Evolutionary conservation across 306 rosid genomes (phyloP), one percentile per base, ranked within the genome.

Genomic region (Prunus persica): DNA sequence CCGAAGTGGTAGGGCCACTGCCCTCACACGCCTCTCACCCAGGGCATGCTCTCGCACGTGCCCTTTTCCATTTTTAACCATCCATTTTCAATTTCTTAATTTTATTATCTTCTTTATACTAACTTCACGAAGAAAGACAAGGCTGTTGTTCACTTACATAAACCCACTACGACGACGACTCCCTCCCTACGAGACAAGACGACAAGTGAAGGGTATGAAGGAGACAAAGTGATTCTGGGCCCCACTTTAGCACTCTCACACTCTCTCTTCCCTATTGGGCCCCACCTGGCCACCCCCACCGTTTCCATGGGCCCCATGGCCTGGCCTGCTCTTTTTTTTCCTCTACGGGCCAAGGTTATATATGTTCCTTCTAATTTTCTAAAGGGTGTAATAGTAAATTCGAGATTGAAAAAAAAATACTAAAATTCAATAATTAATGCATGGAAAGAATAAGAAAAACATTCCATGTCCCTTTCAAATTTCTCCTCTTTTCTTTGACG

Each of bases 181-280:
- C 38, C n/a, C 38, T 32, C 38, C n/a, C 34, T 6, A 28, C 11
- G 3, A 32, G 73, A 57, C 65, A 65, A 83, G 69, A 73, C 69
- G 77, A 73, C 77, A 73, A 43, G 65, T 50, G 92, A 77, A 77
- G 81, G 86, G 82, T 69, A 77, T 25, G 76, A 81, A 75, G 88
- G 95, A 64, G 89, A 84, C 88, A 82, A 52, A 78, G 54, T 10
- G 76, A 77, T 32, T 24, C 80, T 82, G 86, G 87, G 72, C 75
- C 86, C 86, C 84, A 78, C 79, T 0, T 19, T 0, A 49, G 86
- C 90, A 81, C 84, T 65, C 73, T 69, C 74, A 61, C 60, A 47
- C 11, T 34, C 6, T 34, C 6, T 60, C 67, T 63, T 16, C 43
- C 43, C 8, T 14, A 3, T 49, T 46, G 83, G 87, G 80, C 72